Conservation (phyloP, 1,139 yeast species). For the Candida smagusa region DNA sequence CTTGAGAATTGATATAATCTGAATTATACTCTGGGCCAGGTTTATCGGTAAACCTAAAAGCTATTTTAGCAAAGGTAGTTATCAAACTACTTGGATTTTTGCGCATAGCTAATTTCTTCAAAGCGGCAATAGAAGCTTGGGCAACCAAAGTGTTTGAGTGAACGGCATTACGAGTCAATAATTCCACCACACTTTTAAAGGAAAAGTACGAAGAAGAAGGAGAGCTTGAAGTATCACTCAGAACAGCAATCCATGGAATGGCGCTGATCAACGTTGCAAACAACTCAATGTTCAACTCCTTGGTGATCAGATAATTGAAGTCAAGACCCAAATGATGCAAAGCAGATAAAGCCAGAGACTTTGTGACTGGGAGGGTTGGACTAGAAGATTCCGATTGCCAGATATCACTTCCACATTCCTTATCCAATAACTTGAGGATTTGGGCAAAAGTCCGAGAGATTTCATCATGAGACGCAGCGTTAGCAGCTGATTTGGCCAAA, state of each 20-base stretch:
- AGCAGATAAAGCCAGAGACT: slow-evolving; percentile 27
- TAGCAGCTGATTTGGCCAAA: slow-evolving; percentile 42
- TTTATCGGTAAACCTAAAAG: slow-evolving; percentile 77
- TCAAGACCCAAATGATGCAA: slow-evolving; percentile 55
- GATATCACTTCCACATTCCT: slow-evolving; percentile 50
- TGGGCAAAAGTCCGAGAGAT: slow-evolving; percentile 62
- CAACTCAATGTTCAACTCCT: slow-evolving; percentile 50
- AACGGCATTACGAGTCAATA: slow-evolving; percentile 71
- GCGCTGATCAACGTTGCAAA: slow-evolving; percentile 70
- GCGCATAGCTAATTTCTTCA: slow-evolving; percentile 63
- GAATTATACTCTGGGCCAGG: slow-evolving; percentile 48
- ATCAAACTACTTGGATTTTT: slow-evolving; percentile 71
- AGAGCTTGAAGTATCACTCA: slow-evolving; percentile 20
- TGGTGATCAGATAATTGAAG: slow-evolving; percentile 28
- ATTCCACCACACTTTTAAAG: slow-evolving; percentile 64
- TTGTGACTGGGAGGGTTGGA: neutral
- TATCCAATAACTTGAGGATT: slow-evolving; percentile 59
- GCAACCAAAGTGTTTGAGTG: slow-evolving; percentile 64
- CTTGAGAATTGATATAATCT: slow-evolving; percentile 52
- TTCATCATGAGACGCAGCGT: slow-evolving; percentile 66
- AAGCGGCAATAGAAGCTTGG: slow-evolving; percentile 57
- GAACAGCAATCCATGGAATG: slow-evolving; percentile 56
- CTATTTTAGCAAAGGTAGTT: slow-evolving; percentile 72
- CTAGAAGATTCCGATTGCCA: slow-evolving; percentile 19
- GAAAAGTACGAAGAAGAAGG: slow-evolving; percentile 41